Base-by-base conservation (phyloP, 1,284 basidiomycete species). In the Calocybe gambosa region DNA sequence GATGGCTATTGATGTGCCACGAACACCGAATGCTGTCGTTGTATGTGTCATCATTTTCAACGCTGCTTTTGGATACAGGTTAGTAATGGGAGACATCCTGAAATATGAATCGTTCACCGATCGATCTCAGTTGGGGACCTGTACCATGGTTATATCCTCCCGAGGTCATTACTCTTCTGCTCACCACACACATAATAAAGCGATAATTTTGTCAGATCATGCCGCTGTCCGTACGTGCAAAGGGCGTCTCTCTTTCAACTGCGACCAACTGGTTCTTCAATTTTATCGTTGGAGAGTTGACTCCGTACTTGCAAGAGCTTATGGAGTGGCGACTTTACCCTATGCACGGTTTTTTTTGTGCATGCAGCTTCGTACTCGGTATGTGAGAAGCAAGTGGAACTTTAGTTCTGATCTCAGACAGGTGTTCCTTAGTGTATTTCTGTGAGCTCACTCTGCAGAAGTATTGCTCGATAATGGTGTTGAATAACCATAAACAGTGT, bases 291-390 rank as follows among this genome's bases (percentile, higher is more conserved):
- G 94, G 94, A 18, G 88, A 92, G 63, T 75, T 82, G 35, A 97
- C 94, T 0, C 94, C 94, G 0, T 75, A 85, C 39, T 71, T 98
- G 41, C 93, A 97, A 68, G 91, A 95, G 53, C 67, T 78, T 31
- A 97, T 99, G 55, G 78, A 79, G 26, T 99, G 95, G 94, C 77
- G 89, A 43, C 68, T 98, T 43, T 98, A 98, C 67, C 89, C 91
- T 0, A 93, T 99, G 89, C 93, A 96, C 57, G 93, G 89, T 9
- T 93, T 93, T 68, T 95, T 95, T 69, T 94, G 93, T 63, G 78
- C 80, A 12, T 82, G 85, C 60, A 92, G 90, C 55, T 93, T 96
- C 60, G 72, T 93, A 31, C 68, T 93, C 21, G 85, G 82, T 79
- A 56, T 58, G 71, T 66, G n/a, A 34, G 31, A 8, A 8, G 28